These are phyloP conservation scores for Rehmannia glutinosa DNA, from an alignment of 257 asterid genomes.

Conservation along the genomic window DNA sequence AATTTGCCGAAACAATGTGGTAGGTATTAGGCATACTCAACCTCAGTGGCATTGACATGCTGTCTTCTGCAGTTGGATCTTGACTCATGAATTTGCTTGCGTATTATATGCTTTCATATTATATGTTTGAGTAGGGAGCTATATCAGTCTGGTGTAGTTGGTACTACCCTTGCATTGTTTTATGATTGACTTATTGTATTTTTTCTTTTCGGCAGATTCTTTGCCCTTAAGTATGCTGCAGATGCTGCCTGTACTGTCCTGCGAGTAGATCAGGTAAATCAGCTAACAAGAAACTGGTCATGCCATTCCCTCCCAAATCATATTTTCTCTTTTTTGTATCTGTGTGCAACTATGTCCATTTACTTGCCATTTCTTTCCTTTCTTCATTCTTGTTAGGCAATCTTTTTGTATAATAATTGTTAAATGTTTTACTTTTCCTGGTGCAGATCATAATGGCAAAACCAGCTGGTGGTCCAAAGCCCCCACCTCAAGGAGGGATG, in stretches of 20 bases:
- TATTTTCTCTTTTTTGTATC: background rate
- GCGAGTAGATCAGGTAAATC: slow-evolving; percentile 95
- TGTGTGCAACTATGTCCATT: background rate
- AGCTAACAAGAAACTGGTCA: background rate
- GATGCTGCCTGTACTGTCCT: slow-evolving; percentile 95
- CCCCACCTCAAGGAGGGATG: slow-evolving; percentile 34
- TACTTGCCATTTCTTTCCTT: background rate
- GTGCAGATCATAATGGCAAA: slow-evolving; percentile 55
- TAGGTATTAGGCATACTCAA: too few relatives aligned
- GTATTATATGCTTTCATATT: too few relatives aligned
- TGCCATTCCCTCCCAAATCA: background rate
- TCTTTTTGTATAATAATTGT: background rate
- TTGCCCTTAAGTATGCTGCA: slow-evolving; percentile 90
- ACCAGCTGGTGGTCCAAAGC: slow-evolving; percentile 53
- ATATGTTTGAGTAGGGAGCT: background rate
- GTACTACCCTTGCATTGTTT: background rate
- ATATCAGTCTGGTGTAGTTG: too few relatives aligned
- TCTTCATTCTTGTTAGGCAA: background rate
- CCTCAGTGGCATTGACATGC: too few relatives aligned
- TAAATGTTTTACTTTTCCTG: background rate
- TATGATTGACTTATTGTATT: slow-evolving; percentile 16
- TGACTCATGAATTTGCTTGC: too few relatives aligned
- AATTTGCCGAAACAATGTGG: too few relatives aligned
- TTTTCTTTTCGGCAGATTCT: slow-evolving; percentile 45
- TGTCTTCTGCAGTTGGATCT: too few relatives aligned